Evolutionary conservation across 495 filamentous ascomycete genomes (phyloP).

Genomic region (Penicillium psychrofluorescens): DNA sequence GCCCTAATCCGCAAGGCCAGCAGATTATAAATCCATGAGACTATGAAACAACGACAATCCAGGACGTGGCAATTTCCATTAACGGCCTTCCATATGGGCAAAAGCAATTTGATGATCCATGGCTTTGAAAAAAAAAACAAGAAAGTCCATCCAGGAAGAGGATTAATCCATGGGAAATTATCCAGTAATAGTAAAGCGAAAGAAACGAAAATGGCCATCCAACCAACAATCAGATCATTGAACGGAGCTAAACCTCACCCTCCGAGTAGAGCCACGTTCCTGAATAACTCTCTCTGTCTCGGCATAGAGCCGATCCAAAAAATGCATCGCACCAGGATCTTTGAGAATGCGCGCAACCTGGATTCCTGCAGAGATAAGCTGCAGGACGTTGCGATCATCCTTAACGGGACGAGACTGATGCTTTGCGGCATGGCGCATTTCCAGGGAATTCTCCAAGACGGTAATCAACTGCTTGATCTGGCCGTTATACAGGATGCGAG

Average conservation of each 20-base stretch:
- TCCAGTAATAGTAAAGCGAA: not conserved
- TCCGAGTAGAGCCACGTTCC: conserved; percentile 33
- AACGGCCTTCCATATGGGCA: not conserved
- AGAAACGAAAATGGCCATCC: not conserved
- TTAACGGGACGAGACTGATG: conserved; percentile 77
- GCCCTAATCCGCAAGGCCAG: too few species aligned
- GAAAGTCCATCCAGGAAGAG: too few species aligned
- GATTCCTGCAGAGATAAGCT: conserved; percentile 76
- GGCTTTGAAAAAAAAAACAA: too few species aligned
- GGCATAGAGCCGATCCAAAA: conserved; percentile 63
- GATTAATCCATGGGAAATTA: conserved; percentile 3
- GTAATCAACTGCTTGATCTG: conserved; percentile 87
- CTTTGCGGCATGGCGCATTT: conserved; percentile 79
- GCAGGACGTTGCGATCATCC: conserved; percentile 83
- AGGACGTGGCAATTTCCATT: not conserved
- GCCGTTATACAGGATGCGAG: conserved; percentile 74
- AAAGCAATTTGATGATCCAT: too few species aligned
- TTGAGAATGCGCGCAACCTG: conserved; percentile 83
- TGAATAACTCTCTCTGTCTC: conserved; percentile 70
- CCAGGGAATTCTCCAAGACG: conserved; percentile 73
- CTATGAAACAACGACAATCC: too few species aligned
- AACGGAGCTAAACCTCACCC: not conserved
- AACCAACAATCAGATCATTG: not conserved
- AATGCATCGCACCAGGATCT: conserved; percentile 74
- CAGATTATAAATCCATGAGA: too few species aligned